Conservation (phyloP, 1,139 yeast species). For the Candida tetrigidarum region DNA sequence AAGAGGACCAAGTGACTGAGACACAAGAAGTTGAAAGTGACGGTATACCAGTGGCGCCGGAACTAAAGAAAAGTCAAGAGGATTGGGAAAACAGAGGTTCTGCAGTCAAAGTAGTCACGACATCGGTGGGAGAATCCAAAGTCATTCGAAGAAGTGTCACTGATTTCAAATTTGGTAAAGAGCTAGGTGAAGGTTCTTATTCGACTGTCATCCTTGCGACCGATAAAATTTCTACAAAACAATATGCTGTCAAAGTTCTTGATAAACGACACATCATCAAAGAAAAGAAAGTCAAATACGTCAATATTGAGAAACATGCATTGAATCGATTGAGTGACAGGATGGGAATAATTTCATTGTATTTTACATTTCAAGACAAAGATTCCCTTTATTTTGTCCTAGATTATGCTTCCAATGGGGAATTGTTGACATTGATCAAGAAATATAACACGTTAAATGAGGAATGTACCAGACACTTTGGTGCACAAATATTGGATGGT, state of each 20-base stretch:
- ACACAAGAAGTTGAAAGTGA: slow-evolving; percentile 10
- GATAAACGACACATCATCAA: slow-evolving; percentile 94
- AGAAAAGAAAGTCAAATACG: slow-evolving; percentile 95
- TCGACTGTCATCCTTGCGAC: slow-evolving; percentile 91
- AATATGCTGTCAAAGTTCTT: slow-evolving; percentile 89
- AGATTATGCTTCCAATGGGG: slow-evolving; percentile 94
- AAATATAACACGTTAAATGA: slow-evolving; percentile 80
- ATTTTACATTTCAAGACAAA: slow-evolving; percentile 94
- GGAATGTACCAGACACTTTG: slow-evolving; percentile 72
- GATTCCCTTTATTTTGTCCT: slow-evolving; percentile 87
- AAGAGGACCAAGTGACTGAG: slow-evolving; percentile 13
- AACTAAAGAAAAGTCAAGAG: slow-evolving; percentile 18
- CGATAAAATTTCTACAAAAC: slow-evolving; percentile 70
- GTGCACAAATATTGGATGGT: slow-evolving; percentile 66
- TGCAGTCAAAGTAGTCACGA: slow-evolving; percentile 33
- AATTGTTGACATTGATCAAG: slow-evolving; percentile 77
- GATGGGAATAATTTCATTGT: slow-evolving; percentile 79
- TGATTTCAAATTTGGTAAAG: slow-evolving; percentile 86
- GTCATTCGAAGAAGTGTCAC: slow-evolving; percentile 65
- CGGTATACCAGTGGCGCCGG: not conserved
- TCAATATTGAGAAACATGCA: slow-evolving; percentile 93
- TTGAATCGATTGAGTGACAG: slow-evolving; percentile 77
- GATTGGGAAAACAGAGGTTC: slow-evolving; percentile 46
- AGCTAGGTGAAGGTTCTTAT: slow-evolving; percentile 95
- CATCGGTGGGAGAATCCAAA: slow-evolving; percentile 19